Percentiles rank a stretch among this genome's conserved stretches.
phyloP scores from a whole-genome alignment of 2,329 filamentous ascomycete species.

The Fusarium circinatum region DNA sequence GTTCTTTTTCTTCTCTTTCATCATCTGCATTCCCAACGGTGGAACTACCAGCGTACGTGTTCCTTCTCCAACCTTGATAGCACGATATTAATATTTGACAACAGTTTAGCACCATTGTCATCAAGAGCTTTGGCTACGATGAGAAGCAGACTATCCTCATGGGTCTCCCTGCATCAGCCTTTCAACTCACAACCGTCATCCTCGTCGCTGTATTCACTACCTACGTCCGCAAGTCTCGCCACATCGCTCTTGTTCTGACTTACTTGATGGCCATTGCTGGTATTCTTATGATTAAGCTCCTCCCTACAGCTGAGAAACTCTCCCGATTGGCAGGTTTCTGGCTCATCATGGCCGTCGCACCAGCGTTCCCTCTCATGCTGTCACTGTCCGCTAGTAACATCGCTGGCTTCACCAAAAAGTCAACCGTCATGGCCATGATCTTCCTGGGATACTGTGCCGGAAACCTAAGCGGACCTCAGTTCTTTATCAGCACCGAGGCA shows the following conservation, averaged over 20 bases:
- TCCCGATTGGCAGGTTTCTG: background rate
- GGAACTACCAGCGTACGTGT: background rate
- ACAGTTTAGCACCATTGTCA: slow-evolving; percentile 11
- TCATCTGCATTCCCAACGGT: slow-evolving; percentile 15
- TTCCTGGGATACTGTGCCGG: slow-evolving; percentile 15
- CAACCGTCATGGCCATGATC: slow-evolving; percentile 13
- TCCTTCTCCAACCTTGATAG: too few species aligned
- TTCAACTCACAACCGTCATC: slow-evolving; percentile 5
- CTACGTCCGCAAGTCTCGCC: slow-evolving; percentile 4
- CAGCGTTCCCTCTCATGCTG: slow-evolving; percentile 5
- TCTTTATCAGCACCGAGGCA: slow-evolving; percentile 2
- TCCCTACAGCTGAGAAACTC: background rate
- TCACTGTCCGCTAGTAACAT: slow-evolving; percentile 6
- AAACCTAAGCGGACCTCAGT: slow-evolving; percentile 5
- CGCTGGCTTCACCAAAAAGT: slow-evolving; percentile 13
- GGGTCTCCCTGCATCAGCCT: slow-evolving; percentile 12
- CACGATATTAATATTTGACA: too few species aligned
- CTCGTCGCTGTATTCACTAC: slow-evolving; percentile 2
- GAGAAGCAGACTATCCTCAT: slow-evolving; percentile 16
- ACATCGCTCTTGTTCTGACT: background rate
- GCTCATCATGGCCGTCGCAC: background rate
- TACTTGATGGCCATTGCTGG: slow-evolving; percentile 14
- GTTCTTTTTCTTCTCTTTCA: slow-evolving; percentile 19
- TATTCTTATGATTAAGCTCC: slow-evolving; percentile 16
- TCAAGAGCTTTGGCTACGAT: slow-evolving; percentile 13